Base-by-base conservation (phyloP, 2,329 filamentous ascomycete species). In the Leptographium lundbergii region DNA sequence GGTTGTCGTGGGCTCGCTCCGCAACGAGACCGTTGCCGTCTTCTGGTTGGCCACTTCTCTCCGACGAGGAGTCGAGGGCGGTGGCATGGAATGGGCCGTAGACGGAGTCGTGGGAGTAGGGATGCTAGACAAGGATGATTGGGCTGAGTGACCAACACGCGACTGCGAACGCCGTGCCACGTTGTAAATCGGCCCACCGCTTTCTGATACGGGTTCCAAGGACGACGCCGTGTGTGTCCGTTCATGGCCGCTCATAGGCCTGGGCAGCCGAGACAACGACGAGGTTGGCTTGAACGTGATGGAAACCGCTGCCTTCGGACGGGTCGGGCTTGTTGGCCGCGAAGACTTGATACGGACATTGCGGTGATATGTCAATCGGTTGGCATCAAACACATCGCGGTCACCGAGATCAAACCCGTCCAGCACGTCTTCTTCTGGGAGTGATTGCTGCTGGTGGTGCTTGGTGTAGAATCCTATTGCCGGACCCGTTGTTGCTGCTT, bases 181-280 rank as follows among this genome's bases (percentile, higher is more conserved):
- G 61, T 79, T 81, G 50, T 69, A 64, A 54, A 88, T 81, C 24
- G 88, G 83, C 4, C 85, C 89, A 56, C 91, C 91, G 64, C 85
- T 91, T 73, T 97, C 92, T 47, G 90, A 95, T 6, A 97, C 91
- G 25, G 92, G 91, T 68, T 95, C 92, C n/a, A 97, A 79, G 22
- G 87, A 86, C 13, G 88, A 88, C 65, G 84, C 81, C 6, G 85
- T 81, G 57, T 80, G 80, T 17, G 80, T 77, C 58, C 87, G 80
- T 67, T 89, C 87, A 70, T 88, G 85, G 61, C 78, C 79, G 42
- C 72, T 72, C 59, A 86, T 78, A 42, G 91, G 87, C 57, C 91
- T 83, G 45, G 92, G 91, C 61, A 96, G 87, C 59, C 91, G 86
- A 39, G 91, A 94, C 61, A 68, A 65, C 6, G 72, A 67, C 29